These are phyloP conservation scores for Melanomma pulvis-pyrius DNA, from an alignment of 495 filamentous ascomycete genomes.

Conservation along the genomic window DNA sequence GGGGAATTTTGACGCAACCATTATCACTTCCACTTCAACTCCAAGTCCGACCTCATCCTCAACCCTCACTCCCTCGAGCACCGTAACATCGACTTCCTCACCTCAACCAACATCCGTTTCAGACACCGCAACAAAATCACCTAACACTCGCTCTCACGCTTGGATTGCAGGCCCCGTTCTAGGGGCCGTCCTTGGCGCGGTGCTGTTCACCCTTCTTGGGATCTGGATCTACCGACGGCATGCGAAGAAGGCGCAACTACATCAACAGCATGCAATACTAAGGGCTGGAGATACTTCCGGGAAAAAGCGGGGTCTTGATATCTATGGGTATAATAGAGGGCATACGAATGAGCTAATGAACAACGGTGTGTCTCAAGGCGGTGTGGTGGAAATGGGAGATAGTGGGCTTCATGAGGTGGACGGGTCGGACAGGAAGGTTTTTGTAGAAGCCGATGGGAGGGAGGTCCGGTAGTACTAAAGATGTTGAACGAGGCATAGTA, in stretches of 20 bases:
- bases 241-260: not conserved
- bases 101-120: not conserved
- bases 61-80: not conserved
- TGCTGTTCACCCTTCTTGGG: conserved; percentile 5
- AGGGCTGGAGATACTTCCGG: not conserved
- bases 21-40: not conserved
- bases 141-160: not conserved
- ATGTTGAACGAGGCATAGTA: not conserved
- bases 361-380: not conserved
- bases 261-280: not conserved
- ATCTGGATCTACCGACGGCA: not conserved
- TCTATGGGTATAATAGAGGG: not conserved
- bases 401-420: not conserved
- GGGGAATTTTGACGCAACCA: conserved; percentile 9
- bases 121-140: not conserved
- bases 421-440: not conserved
- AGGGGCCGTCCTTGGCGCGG: not conserved
- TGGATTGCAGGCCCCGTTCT: conserved; percentile 17
- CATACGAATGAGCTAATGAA: not conserved
- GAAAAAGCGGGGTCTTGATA: not conserved
- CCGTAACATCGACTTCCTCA: not conserved
- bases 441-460: not conserved
- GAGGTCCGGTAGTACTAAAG: not conserved
- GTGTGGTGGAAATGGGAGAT: not conserved
- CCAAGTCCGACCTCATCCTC: not conserved